A percentile compares a stretch with the other conserved stretches of the same genome.
phyloP scores from a whole-genome alignment of 257 asterid species.

The Solanum appendiculatum region DNA sequence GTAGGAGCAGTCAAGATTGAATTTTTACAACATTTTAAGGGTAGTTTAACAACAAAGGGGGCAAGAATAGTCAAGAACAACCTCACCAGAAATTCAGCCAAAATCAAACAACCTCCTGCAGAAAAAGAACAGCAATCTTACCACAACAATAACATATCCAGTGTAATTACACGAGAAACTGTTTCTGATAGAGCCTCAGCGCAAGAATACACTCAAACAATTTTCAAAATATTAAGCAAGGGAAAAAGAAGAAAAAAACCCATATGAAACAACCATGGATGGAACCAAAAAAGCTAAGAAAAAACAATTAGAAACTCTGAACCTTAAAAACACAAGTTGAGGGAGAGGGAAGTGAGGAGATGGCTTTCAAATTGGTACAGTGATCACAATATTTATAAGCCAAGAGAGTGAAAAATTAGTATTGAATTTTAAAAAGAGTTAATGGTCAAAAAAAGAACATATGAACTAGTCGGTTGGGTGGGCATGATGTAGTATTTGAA shows the following conservation, averaged over 20 bases:
- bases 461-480: too few relatives aligned
- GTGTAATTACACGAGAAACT: too few relatives aligned
- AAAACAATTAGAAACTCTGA: neutral
- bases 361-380: neutral
- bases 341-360: neutral
- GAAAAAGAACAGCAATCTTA: neutral
- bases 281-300: neutral
- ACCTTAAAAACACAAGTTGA: neutral
- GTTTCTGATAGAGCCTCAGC: too few relatives aligned
- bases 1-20: neutral
- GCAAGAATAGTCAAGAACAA: neutral
- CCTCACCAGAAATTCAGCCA: neutral
- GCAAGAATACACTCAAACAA: neutral
- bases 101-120: neutral
- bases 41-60: neutral
- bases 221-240: neutral
- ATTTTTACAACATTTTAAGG: neutral
- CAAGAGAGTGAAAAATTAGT: neutral
- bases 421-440: neutral
- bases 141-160: neutral
- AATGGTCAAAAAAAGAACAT: neutral
- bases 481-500: too few relatives aligned
- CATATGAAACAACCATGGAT: too few relatives aligned
- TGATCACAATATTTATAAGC: neutral
- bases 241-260: neutral